Base-by-base conservation (phyloP, 2,329 filamentous ascomycete species). In the Coniella lustricola region DNA sequence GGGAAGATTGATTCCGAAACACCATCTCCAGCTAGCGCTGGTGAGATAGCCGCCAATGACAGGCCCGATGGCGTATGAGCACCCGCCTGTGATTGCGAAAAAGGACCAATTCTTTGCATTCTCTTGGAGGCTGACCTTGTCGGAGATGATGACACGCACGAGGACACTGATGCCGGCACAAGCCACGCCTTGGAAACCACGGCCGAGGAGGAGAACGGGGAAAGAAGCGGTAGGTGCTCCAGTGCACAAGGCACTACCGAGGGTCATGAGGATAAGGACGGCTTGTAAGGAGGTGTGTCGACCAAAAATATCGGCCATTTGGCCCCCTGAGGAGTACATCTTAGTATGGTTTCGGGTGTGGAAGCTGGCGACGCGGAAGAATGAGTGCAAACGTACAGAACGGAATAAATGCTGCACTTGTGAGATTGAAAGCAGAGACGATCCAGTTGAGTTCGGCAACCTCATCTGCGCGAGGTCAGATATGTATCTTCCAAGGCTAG, bases 391-490 rank as follows among this genome's bases (percentile, higher is more conserved):
- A 17, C 40, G 40, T 33, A 42, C 81, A 85, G 46, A 77, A 75
- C 3, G 82, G 82, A 8, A 85, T 80, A 54, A 85, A 85, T 1
- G 81, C 76, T 1, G 82, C 81, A 0, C 79, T 78, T 0, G 81
- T 82, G 12, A 87, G 67, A 46, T 81, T 85, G 63, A 85, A 87
- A 3, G 81, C 71, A 0, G 82, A 82, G n/a, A 85, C 76, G 57
- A 87, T 83, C 81, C 81, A 85, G 59, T 83, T 85, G 4, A 84
- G 68, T 55, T 82, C 74, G 18, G 75, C 69, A 4, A 79, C 60
- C 59, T 79, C 60, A 51, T 71, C 73, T 74, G 46, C 7, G 22
- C 2, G 12, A 20, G 29, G 29, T 42, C 40, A 45, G 32, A n/a
- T 22, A 51, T 53, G 33, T 17, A 17, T 12, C 40, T 34, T 17